Percentiles rank a stretch among this genome's conserved stretches.
These are phyloP conservation scores for Escallonia rubra DNA, from an alignment of 129 eudicot genomes.

Conservation along the genomic window DNA sequence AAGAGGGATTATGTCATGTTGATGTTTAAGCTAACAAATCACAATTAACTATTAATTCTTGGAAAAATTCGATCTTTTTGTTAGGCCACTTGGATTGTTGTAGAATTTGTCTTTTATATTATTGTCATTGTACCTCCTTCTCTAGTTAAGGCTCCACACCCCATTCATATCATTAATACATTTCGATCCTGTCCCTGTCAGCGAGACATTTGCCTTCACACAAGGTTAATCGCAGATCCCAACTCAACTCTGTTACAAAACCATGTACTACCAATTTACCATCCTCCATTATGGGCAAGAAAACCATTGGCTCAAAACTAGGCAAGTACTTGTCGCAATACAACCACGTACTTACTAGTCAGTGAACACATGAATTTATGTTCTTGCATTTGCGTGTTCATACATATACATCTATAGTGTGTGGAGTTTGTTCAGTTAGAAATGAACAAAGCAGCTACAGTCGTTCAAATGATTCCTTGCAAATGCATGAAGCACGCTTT, in stretches of 20 bases:
- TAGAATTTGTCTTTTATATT: background rate
- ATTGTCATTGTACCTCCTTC: background rate
- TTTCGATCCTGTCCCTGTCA: background rate
- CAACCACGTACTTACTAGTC: too few species aligned
- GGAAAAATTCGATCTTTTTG: background rate
- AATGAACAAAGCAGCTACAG: too few species aligned
- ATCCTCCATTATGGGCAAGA: background rate
- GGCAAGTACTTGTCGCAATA: too few species aligned
- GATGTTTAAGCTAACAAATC: background rate
- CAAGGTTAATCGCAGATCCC: background rate
- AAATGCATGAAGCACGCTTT: too few species aligned
- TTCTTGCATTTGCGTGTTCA: too few species aligned
- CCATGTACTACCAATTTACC: background rate
- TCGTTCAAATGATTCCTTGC: too few species aligned
- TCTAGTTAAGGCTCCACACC: background rate
- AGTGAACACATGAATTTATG: too few species aligned
- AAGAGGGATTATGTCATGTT: background rate
- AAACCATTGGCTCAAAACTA: background rate
- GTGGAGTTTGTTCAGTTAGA: too few species aligned
- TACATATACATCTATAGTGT: too few species aligned
- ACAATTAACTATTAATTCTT: too few species aligned
- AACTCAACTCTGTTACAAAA: background rate
- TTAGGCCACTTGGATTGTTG: background rate
- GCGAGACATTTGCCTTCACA: background rate
- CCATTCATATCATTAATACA: background rate